Evolutionary conservation across 2,329 filamentous ascomycete species (phyloP).

Genomic region (Corynespora cassiicola): DNA sequence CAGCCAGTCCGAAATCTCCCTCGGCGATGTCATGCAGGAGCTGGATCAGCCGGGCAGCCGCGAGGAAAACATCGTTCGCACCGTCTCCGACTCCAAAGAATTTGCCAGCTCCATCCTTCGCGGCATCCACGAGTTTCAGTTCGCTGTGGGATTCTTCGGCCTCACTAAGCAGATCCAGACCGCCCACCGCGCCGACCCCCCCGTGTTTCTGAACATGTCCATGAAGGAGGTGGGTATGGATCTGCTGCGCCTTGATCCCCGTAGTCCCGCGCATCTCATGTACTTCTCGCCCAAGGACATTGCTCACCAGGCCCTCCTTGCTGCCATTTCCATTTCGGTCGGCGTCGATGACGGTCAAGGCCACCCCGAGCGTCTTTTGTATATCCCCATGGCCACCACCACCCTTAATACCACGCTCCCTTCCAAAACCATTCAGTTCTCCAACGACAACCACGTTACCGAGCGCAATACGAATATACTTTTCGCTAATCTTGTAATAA

Average conservation of each 20-base stretch:
- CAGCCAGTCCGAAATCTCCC: conserved; percentile 63
- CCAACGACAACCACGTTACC: conserved; percentile 71
- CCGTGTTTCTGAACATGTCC: conserved; percentile 82
- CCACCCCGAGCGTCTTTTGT: conserved; percentile 84
- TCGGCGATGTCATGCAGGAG: conserved; percentile 78
- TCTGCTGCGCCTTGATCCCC: conserved; percentile 86
- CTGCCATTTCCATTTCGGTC: conserved; percentile 89
- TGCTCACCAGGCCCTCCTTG: conserved; percentile 91
- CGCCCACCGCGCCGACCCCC: conserved; percentile 70
- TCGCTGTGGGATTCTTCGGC: conserved; percentile 89
- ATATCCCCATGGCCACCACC: conserved; percentile 96
- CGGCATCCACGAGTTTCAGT: conserved; percentile 95
- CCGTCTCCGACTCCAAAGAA: conserved; percentile 90
- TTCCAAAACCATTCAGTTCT: conserved; percentile 88
- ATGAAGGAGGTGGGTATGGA: conserved; percentile 98
- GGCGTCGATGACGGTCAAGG: conserved; percentile 90
- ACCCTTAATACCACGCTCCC: conserved; percentile 93
- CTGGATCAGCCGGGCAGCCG: conserved; percentile 70
- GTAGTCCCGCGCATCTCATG: conserved; percentile 95
- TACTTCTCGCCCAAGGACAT: conserved; percentile 94
- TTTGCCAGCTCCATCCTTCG: conserved; percentile 88
- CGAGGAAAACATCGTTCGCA: conserved; percentile 75
- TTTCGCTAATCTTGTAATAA: conserved; percentile 94
- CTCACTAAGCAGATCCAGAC: conserved; percentile 80
- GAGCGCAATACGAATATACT: conserved; percentile 96